Evolutionary conservation across 2,329 filamentous ascomycete genomes (phyloP), one percentile per base, ranked within the genome.

Genomic region (Fusarium sp.): DNA sequence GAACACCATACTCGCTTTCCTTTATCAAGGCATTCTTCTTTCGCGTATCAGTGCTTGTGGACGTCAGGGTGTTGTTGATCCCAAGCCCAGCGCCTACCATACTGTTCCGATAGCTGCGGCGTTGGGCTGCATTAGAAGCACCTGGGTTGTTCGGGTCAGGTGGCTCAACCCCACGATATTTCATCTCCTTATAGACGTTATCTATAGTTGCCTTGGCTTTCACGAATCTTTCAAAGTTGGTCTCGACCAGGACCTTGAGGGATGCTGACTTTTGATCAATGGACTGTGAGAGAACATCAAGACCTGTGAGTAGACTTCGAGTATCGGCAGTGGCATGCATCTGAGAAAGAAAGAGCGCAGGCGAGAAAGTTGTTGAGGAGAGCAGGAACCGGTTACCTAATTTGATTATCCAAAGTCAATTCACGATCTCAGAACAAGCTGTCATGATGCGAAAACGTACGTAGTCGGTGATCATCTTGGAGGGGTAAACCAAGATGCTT

Each of bases 121-220:
- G 88, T 78, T 92, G 93, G 25, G 89, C 82, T 71, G 90, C 89
- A 23, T 91, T 86, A 21, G 88, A 90, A 75, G 93, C 90, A 21
- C 81, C 78, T n/a, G 82, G 78, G 9, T 60, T 20, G 16, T 80
- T 78, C 41, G 83, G 58, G 7, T 83, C 79, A 5, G 82, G 80
- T 8, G 86, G 85, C 48, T 90, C 88, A 23, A 78, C 82, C 13
- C 89, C 89, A 48, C 87, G 85, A 72, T 84, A 94, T 85, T 88
- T 97, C 96, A 99, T 99, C 80, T 99, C 96, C 67, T 91, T 97
- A 82, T 99, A 99, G 55, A 99, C 96, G 81, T 97, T 97, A 82
- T 99, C 96, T 75, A 99, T 98, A 10, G 95, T 98, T 20, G 95
- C 93, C 80, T 99, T 99, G 45, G 96, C 96, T 68, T 93, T 92